Conservation (phyloP, 331 rosid genomes). For the Rhamnella rubrinervis region DNA sequence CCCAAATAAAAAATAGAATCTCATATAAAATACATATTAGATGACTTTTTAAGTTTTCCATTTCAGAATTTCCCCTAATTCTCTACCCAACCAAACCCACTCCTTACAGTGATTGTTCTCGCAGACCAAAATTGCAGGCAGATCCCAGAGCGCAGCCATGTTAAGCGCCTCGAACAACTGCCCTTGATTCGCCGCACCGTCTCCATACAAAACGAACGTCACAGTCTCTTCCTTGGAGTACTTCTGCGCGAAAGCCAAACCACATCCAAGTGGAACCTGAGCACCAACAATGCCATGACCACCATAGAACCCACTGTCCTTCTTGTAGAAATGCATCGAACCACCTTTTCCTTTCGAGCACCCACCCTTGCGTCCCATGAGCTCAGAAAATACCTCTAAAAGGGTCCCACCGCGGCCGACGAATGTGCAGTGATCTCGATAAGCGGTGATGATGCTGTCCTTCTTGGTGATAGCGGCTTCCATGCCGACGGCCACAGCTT, state of each 20-base stretch:
- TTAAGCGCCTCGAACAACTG: constrained; percentile 93
- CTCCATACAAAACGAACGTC: constrained; percentile 75
- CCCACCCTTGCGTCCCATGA: constrained; percentile 77
- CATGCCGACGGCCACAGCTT: constrained; percentile 89
- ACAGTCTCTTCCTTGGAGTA: constrained; percentile 73
- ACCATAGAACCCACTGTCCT: constrained; percentile 69
- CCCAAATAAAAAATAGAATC: constrained; percentile 6
- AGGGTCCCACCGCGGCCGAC: constrained; percentile 78
- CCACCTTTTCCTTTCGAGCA: constrained; percentile 92
- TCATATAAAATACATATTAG: not conserved
- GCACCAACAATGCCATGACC: constrained; percentile 98
- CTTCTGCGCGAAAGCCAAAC: constrained; percentile 84
- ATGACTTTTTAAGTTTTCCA: not conserved
- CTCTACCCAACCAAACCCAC: not conserved
- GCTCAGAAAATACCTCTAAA: constrained; percentile 54
- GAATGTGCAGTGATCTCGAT: constrained; percentile 87
- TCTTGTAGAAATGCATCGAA: constrained; percentile 90
- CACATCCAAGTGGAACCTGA: constrained; percentile 86
- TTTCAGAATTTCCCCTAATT: not conserved
- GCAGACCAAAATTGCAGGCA: constrained; percentile 90
- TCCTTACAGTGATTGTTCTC: constrained; percentile 93
- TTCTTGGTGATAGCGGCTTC: constrained; percentile 69
- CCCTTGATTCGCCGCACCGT: constrained; percentile 96
- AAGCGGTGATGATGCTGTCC: constrained; percentile 76
- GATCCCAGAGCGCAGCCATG: constrained; percentile 91